Evolutionary conservation across 164 flowering plant species (phyloP).

Genomic region (Euptelea pleiosperma): DNA sequence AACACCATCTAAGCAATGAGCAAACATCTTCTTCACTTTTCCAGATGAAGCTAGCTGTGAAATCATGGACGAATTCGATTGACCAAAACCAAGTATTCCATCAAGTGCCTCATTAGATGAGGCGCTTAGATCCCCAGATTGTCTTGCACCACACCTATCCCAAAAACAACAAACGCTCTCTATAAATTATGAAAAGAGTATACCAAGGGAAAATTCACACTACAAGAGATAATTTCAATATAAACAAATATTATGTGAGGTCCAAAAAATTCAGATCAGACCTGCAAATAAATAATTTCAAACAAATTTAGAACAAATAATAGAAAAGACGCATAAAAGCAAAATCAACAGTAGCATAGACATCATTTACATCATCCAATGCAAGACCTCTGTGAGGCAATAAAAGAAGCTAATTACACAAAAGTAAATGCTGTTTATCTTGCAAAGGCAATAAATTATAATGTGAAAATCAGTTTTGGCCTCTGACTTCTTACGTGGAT

Average conservation of each 20-base stretch:
- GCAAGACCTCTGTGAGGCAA: too few relatives aligned
- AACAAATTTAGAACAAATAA: background rate
- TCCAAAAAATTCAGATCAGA: background rate
- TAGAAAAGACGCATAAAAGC: background rate
- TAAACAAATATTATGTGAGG: background rate
- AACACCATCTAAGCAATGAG: conserved; percentile 78
- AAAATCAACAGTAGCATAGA: background rate
- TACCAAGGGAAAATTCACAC: background rate
- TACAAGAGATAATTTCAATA: background rate
- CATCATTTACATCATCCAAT: background rate
- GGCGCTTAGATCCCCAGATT: conserved; percentile 78
- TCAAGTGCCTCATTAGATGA: conserved; percentile 69
- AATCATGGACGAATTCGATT: conserved; percentile 79
- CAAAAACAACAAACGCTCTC: conserved; percentile 5
- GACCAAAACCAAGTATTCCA: conserved; percentile 96
- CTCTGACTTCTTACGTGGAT: too few relatives aligned
- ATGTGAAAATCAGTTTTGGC: too few relatives aligned
- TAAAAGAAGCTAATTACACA: too few relatives aligned
- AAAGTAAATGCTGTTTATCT: too few relatives aligned
- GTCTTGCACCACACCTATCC: conserved; percentile 74
- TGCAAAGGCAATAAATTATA: too few relatives aligned
- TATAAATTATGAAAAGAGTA: background rate
- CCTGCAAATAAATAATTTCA: background rate
- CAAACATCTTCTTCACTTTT: conserved; percentile 66
- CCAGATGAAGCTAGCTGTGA: conserved; percentile 86